A percentile compares a stretch with the other conserved stretches of the same genome.
Evolutionary conservation across 2,329 filamentous ascomycete species (phyloP).

Genomic region (Exophiala dermatitidis): DNA sequence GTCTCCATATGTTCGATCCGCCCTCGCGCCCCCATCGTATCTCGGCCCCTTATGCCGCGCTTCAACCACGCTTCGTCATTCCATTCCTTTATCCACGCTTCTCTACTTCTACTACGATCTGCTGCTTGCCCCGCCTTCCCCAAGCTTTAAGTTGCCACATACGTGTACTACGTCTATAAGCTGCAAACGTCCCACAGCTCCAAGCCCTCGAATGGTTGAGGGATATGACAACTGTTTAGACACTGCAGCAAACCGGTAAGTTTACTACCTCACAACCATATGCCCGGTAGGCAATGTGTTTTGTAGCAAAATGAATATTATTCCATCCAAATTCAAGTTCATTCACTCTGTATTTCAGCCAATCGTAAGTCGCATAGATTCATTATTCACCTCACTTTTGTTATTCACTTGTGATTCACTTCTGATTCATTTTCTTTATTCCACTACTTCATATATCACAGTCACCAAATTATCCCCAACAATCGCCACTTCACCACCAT

Average conservation of each 20-base stretch:
- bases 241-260: background rate
- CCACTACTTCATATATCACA: no score
- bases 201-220: slow-evolving; percentile 1
- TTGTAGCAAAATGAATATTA: no score
- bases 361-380: no score
- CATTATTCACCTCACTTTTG: no score
- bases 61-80: background rate
- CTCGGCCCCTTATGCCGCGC: background rate
- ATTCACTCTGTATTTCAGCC: no score
- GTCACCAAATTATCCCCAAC: no score
- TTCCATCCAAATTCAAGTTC: no score
- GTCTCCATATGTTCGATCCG: slow-evolving; percentile 1
- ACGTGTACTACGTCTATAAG: background rate
- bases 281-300: no score
- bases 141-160: slow-evolving; percentile 1
- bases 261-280: background rate
- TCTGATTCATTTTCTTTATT: no score
- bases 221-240: background rate
- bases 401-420: no score
- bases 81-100: background rate
- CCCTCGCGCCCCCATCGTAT: background rate
- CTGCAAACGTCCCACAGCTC: slow-evolving; percentile 1
- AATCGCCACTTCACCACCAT: no score
- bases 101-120: background rate
- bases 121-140: background rate